Conservation (phyloP, 2,329 filamentous ascomycete genomes). For the Ambrosiella cleistominuta region DNA sequence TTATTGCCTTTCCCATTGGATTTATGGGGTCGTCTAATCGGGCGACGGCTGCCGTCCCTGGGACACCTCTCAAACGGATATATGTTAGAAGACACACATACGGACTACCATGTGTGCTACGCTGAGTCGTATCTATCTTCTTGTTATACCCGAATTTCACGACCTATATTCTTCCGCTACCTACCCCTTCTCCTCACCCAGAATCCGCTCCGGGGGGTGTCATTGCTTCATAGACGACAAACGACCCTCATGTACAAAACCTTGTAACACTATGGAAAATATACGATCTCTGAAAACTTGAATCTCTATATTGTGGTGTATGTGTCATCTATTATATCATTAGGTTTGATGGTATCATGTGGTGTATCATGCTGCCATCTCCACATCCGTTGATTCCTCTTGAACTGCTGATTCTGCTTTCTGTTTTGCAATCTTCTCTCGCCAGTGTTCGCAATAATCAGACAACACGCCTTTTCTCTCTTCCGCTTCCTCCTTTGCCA, state of each 20-base stretch:
- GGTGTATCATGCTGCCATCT: neutral
- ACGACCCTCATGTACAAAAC: slow-evolving; percentile 22
- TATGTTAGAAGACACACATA: neutral
- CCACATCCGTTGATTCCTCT: neutral
- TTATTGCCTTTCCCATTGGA: neutral
- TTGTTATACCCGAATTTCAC: neutral
- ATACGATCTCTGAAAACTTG: slow-evolving; percentile 8
- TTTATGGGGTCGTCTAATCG: neutral
- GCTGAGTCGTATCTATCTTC: neutral
- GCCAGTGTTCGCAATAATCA: slow-evolving; percentile 13
- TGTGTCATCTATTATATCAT: neutral
- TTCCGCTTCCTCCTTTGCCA: slow-evolving; percentile 54
- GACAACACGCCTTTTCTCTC: slow-evolving; percentile 24
- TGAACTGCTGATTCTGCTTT: neutral
- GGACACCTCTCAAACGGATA: neutral
- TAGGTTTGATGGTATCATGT: neutral
- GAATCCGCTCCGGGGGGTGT: neutral
- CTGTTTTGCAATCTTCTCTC: slow-evolving; percentile 1
- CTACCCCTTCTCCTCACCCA: neutral
- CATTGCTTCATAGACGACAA: neutral
- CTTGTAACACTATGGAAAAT: slow-evolving; percentile 15
- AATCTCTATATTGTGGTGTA: neutral
- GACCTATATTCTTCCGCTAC: neutral
- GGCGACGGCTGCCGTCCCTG: neutral
- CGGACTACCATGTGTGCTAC: neutral